Evolutionary conservation across 768 basidiomycete genomes (phyloP).

Genomic region (Leccinum disarticulatum): DNA sequence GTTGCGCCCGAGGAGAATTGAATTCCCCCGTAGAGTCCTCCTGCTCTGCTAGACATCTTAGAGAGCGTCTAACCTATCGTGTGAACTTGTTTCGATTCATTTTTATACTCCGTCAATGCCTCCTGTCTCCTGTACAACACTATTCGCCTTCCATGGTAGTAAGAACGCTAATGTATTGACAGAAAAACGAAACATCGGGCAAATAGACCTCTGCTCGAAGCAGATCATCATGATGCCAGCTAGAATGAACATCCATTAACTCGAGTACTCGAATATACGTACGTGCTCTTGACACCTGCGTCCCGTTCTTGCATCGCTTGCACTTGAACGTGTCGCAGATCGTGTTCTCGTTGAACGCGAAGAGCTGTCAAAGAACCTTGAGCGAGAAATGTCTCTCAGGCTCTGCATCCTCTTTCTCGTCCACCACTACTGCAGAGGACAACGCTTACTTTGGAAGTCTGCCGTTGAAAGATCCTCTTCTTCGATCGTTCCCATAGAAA

Average conservation of each 20-base stretch:
- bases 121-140: too few relatives aligned
- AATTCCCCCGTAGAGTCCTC: conserved; percentile 84
- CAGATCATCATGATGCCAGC: too few relatives aligned
- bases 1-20: conserved; percentile 74
- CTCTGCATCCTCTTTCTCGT: conserved; percentile 93
- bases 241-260: too few relatives aligned
- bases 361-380: conserved; percentile 86
- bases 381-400: conserved; percentile 95
- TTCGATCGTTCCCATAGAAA: conserved; percentile 95
- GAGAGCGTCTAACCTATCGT: conserved; percentile 21
- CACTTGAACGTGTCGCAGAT: conserved; percentile 97
- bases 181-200: too few relatives aligned
- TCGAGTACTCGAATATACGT: too few relatives aligned
- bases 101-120: too few relatives aligned
- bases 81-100: conserved; percentile 8
- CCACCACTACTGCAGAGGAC: conserved; percentile 90
- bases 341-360: conserved; percentile 85
- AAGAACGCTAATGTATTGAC: too few relatives aligned
- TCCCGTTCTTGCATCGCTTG: conserved; percentile 84
- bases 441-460: conserved; percentile 95
- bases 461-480: conserved; percentile 98
- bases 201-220: too few relatives aligned
- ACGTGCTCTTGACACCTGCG: conserved; percentile 81
- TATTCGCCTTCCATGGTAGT: too few relatives aligned
- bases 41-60: conserved; percentile 75